phyloP scores from a whole-genome alignment of 768 basidiomycete species.

The Mycena leptocephala region DNA sequence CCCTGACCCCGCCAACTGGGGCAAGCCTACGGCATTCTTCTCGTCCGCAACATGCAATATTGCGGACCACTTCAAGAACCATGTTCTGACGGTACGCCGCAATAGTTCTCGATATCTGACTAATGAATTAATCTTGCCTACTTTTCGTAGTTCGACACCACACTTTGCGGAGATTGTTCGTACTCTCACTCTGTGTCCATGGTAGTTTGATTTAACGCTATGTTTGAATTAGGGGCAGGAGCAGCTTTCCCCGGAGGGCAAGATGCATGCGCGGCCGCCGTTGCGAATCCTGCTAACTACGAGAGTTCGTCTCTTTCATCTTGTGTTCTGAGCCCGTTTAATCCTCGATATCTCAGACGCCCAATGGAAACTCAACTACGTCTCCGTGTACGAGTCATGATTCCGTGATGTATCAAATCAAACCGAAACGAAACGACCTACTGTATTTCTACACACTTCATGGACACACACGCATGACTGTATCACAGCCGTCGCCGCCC shows the following conservation, averaged over 20 bases:
- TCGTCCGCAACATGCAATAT: conserved; percentile 67
- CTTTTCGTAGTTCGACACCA: conserved; percentile 14
- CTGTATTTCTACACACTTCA: conserved; percentile 21
- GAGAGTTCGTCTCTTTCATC: conserved; percentile 43
- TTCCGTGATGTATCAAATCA: conserved; percentile 1
- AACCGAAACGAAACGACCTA: conserved; percentile 35
- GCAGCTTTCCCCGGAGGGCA: conserved; percentile 57
- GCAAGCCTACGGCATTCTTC: conserved; percentile 67
- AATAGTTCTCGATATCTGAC: not conserved
- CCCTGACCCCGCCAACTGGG: conserved; percentile 69
- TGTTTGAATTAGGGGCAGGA: conserved; percentile 64
- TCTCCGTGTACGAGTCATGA: conserved; percentile 61
- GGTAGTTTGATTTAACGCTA: conserved; percentile 58
- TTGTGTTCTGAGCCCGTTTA: no score
- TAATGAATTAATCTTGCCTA: not conserved
- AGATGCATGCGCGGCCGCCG: conserved; percentile 64
- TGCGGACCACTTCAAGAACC: conserved; percentile 65
- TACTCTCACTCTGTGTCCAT: not conserved
- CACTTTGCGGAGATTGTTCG: conserved; percentile 5
- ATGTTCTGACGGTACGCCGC: conserved; percentile 56
- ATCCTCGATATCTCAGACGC: conserved; percentile 66
- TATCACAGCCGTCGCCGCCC: conserved; percentile 5
- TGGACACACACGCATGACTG: not conserved
- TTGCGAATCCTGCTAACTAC: conserved; percentile 74
- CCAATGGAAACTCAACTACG: conserved; percentile 71